Percentiles rank a stretch among this genome's conserved stretches.
Conservation (phyloP, 169 alveolate genomes). For the Amoebophrya sp. region DNA sequence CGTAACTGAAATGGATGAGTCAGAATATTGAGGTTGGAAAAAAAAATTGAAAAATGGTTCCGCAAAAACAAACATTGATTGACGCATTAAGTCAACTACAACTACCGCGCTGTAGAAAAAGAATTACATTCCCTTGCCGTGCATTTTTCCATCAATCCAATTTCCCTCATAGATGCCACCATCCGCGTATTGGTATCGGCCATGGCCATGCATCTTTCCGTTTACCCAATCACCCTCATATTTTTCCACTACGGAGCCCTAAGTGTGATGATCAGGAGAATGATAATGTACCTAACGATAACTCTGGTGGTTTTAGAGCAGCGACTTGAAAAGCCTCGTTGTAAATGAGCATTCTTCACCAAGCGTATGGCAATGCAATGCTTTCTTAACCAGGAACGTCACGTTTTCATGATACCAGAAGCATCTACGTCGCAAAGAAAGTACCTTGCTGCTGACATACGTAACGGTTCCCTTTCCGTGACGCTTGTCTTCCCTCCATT, state of each 20-base stretch:
- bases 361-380: no score
- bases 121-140: slow-evolving; percentile 75
- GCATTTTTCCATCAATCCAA: slow-evolving; percentile 90
- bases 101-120: no score
- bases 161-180: slow-evolving; percentile 91
- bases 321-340: no score
- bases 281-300: no score
- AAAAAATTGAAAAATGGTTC: background rate
- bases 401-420: no score
- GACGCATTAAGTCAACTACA: no score
- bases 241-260: slow-evolving; percentile 62
- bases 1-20: slow-evolving; percentile 48
- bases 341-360: no score
- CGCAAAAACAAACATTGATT: background rate
- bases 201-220: slow-evolving; percentile 87
- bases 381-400: no score
- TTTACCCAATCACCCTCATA: slow-evolving; percentile 87
- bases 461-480: slow-evolving; percentile 86
- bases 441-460: slow-evolving; percentile 55
- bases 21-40: background rate
- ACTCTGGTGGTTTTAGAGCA: no score
- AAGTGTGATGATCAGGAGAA: no score
- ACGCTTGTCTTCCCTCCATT: slow-evolving; percentile 85
- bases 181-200: slow-evolving; percentile 77
- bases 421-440: background rate